These are phyloP conservation scores for Eucalyptus fibrosa DNA, from an alignment of 345 rosid genomes.

Conservation along the genomic window DNA sequence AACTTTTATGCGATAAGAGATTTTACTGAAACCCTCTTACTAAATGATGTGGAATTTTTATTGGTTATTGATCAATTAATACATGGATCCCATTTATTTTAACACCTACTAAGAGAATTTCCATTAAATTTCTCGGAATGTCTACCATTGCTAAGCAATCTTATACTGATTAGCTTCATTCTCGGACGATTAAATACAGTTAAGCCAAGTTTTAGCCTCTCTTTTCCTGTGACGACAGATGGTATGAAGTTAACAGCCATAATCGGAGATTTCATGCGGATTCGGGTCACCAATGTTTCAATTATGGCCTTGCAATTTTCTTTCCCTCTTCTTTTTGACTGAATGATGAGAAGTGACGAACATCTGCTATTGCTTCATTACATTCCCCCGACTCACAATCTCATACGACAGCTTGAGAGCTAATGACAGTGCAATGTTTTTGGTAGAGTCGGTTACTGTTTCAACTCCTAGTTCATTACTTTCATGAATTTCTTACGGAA, in stretches of 20 bases:
- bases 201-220: neutral
- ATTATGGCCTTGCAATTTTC: neutral
- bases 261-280: neutral
- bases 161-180: neutral
- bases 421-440: too few relatives aligned
- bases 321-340: neutral
- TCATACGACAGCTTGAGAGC: neutral
- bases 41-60: neutral
- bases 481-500: too few relatives aligned
- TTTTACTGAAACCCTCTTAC: too few relatives aligned
- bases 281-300: neutral
- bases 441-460: too few relatives aligned
- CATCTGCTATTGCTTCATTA: neutral
- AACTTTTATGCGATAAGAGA: neutral
- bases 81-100: neutral
- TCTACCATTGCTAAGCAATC: neutral
- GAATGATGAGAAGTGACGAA: neutral
- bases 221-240: neutral
- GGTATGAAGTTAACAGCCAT: neutral
- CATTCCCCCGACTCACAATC: neutral
- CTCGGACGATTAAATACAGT: neutral
- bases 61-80: neutral
- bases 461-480: too few relatives aligned
- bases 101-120: neutral
- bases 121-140: neutral